phyloP scores from a whole-genome alignment of 306 rosid genomes.

The Trifolium subterraneum region DNA sequence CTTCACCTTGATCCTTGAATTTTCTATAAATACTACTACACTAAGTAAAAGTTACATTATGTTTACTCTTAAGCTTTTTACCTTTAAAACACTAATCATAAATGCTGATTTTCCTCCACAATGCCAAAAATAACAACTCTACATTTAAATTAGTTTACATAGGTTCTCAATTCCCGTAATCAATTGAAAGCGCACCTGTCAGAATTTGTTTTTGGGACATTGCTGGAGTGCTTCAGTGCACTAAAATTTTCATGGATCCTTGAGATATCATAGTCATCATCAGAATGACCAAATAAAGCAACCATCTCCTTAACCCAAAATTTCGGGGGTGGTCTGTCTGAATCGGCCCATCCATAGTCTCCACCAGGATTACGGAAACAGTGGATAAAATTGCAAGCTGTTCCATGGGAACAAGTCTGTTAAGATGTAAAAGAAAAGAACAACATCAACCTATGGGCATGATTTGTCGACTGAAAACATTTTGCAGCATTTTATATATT shows the following conservation, averaged over 20 bases:
- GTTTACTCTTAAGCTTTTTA: constrained; percentile 7
- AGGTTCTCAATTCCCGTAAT: constrained; percentile 24
- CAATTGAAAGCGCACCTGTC: constrained; percentile 57
- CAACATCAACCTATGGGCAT: constrained; percentile 24
- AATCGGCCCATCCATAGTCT: constrained; percentile 96
- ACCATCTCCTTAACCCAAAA: constrained; percentile 81
- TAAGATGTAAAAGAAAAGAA: constrained; percentile 32
- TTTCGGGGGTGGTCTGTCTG: constrained; percentile 84
- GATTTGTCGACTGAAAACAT: constrained; percentile 23
- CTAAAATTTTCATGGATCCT: constrained; percentile 46
- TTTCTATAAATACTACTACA: constrained; percentile 9
- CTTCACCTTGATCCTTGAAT: constrained; percentile 26
- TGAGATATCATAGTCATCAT: constrained; percentile 54
- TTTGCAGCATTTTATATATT: constrained; percentile 20
- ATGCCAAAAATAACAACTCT: constrained; percentile 17
- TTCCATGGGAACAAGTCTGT: constrained; percentile 92
- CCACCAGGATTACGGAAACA: constrained; percentile 95
- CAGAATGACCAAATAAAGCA: constrained; percentile 78
- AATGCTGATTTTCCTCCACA: neutral
- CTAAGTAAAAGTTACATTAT: constrained; percentile 6
- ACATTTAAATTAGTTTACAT: constrained; percentile 3
- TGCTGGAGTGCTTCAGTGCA: constrained; percentile 46
- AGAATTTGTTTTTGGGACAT: constrained; percentile 48
- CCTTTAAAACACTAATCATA: constrained; percentile 5
- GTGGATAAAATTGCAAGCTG: constrained; percentile 94